These are phyloP conservation scores for Xylariomycetidae sp. DNA, from an alignment of 2,329 filamentous ascomycete genomes.

Conservation along the genomic window DNA sequence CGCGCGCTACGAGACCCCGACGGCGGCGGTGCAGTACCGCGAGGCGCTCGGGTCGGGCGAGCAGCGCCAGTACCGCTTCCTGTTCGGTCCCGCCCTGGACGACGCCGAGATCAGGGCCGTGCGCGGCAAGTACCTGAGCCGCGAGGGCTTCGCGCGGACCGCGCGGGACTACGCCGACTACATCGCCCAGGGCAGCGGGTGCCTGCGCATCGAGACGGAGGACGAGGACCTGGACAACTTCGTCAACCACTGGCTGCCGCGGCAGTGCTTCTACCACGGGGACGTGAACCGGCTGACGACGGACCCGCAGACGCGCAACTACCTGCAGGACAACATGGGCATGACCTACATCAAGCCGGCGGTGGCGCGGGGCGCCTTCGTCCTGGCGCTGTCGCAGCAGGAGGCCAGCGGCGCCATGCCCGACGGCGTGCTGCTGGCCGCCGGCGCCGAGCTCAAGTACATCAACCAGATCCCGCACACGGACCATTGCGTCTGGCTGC, in stretches of 20 bases:
- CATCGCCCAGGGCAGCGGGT: slow-evolving; percentile 45
- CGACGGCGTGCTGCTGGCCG: slow-evolving; percentile 48
- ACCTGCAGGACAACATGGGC: slow-evolving; percentile 57
- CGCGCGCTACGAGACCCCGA: slow-evolving; percentile 51
- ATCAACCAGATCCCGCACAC: slow-evolving; percentile 59
- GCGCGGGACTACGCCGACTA: slow-evolving; percentile 45
- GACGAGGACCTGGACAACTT: slow-evolving; percentile 53
- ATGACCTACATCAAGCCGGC: slow-evolving; percentile 52
- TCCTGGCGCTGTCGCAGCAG: slow-evolving; percentile 48
- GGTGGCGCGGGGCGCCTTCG: slow-evolving; percentile 43
- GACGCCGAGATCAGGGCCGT: slow-evolving; percentile 44
- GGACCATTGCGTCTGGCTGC: slow-evolving; percentile 56
- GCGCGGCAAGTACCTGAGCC: slow-evolving; percentile 43
- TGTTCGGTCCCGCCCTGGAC: slow-evolving; percentile 51
- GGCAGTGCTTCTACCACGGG: slow-evolving; percentile 55
- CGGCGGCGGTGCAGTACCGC: slow-evolving; percentile 49
- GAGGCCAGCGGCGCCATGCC: slow-evolving; percentile 53
- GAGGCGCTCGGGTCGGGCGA: slow-evolving; percentile 34
- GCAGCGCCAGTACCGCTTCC: slow-evolving; percentile 44
- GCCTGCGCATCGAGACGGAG: slow-evolving; percentile 47
- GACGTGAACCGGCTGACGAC: slow-evolving; percentile 55
- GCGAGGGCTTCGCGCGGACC: slow-evolving; percentile 41
- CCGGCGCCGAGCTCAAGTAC: slow-evolving; percentile 54
- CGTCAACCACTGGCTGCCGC: slow-evolving; percentile 55
- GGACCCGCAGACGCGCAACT: slow-evolving; percentile 56